Percentiles rank a stretch among this genome's conserved stretches.
Evolutionary conservation across 148 eudicot genomes (phyloP).

Genomic region (Simmondsia chinensis): DNA sequence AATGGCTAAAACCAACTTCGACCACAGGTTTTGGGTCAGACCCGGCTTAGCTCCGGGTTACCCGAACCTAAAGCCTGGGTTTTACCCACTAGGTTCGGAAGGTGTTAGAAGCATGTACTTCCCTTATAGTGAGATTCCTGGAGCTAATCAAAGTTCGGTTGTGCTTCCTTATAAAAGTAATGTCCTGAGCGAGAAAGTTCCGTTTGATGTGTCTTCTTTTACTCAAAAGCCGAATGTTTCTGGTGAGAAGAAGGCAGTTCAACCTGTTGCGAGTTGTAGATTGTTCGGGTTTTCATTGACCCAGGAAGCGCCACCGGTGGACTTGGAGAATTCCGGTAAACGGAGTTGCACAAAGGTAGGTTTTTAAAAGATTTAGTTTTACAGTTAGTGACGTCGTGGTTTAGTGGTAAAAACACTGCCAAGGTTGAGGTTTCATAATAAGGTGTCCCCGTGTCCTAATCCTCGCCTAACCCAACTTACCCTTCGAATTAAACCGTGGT

Average conservation of each 20-base stretch:
- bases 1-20: slow-evolving; percentile 35
- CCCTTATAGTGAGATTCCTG: slow-evolving; percentile 32
- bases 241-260: slow-evolving; percentile 22
- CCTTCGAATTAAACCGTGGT: too few relatives aligned
- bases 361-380: not conserved
- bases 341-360: slow-evolving; percentile 90
- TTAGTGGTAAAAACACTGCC: too few relatives aligned
- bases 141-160: slow-evolving; percentile 24
- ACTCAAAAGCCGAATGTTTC: slow-evolving; percentile 16
- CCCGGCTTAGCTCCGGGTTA: slow-evolving; percentile 33
- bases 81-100: slow-evolving; percentile 73
- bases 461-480: too few relatives aligned
- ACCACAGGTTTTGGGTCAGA: slow-evolving; percentile 32
- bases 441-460: too few relatives aligned
- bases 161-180: slow-evolving; percentile 19
- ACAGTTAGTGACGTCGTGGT: not conserved
- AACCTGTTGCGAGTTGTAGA: slow-evolving; percentile 29
- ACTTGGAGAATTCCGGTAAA: slow-evolving; percentile 42
- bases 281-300: slow-evolving; percentile 66
- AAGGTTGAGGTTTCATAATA: too few relatives aligned
- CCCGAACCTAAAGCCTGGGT: slow-evolving; percentile 27
- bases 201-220: slow-evolving; percentile 14
- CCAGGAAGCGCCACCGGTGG: slow-evolving; percentile 29
- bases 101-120: slow-evolving; percentile 51
- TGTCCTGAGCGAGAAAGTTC: slow-evolving; percentile 21